Percentiles rank a stretch among this genome's conserved stretches.
phyloP scores from a whole-genome alignment of 805 yeast genomes.

The Torulaspora microellipsoides region DNA sequence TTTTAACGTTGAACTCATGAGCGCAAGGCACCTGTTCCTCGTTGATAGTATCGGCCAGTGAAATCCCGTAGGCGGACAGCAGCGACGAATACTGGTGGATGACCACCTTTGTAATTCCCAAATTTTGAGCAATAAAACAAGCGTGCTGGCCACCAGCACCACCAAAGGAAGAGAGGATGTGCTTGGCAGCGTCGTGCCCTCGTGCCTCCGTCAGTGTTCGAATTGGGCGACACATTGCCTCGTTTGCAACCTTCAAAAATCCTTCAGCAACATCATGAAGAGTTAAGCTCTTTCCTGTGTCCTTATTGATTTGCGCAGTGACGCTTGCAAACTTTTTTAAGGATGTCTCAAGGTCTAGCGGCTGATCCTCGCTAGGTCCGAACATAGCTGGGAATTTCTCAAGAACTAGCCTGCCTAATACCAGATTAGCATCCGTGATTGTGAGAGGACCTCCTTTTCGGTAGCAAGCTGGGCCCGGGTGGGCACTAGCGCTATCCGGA shows the following conservation, averaged over 20 bases:
- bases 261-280: conserved; percentile 73
- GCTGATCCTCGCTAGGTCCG: conserved; percentile 74
- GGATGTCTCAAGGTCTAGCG: conserved; percentile 55
- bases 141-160: conserved; percentile 95
- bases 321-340: conserved; percentile 47
- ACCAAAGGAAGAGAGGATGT: conserved; percentile 76
- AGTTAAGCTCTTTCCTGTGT: conserved; percentile 39
- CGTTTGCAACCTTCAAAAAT: conserved; percentile 76
- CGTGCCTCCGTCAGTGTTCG: conserved; percentile 78
- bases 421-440: conserved; percentile 76
- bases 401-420: conserved; percentile 65
- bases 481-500: conserved; percentile 80
- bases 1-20: not conserved
- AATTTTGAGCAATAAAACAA: conserved; percentile 61
- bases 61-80: conserved; percentile 79
- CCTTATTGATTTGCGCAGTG: conserved; percentile 50
- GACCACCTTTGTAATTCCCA: conserved; percentile 63
- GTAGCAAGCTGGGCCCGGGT: conserved; percentile 87
- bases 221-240: conserved; percentile 85
- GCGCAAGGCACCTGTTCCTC: conserved; percentile 2
- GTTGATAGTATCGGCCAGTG: conserved; percentile 28
- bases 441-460: conserved; percentile 83
- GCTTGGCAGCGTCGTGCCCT: conserved; percentile 61
- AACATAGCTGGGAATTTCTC: conserved; percentile 75
- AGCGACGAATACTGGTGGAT: conserved; percentile 79